Percentiles rank a stretch among this genome's conserved stretches.
These are phyloP conservation scores for Madurella mycetomatis DNA, from an alignment of 2,329 filamentous ascomycete genomes.

Conservation along the genomic window DNA sequence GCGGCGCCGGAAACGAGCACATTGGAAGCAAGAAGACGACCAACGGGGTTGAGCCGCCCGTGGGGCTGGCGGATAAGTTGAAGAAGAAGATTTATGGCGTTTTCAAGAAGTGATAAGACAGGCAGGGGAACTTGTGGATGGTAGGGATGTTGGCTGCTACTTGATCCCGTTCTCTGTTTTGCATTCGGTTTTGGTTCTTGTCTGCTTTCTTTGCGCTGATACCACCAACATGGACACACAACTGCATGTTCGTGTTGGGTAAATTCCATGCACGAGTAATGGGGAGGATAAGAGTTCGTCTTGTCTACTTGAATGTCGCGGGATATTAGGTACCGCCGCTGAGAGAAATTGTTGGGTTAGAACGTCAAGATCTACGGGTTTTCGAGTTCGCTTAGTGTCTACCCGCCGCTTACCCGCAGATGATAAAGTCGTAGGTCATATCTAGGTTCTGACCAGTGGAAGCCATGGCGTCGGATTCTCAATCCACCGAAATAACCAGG, in stretches of 20 bases:
- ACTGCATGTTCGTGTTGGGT: not conserved
- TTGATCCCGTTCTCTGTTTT: not conserved
- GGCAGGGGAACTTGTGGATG: too few species aligned
- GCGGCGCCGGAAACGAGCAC: constrained; percentile 56
- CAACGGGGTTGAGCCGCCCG: constrained; percentile 12
- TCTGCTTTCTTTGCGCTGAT: constrained; percentile 11
- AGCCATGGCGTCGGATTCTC: too few species aligned
- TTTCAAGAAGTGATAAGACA: constrained; percentile 19
- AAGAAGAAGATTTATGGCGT: constrained; percentile 50
- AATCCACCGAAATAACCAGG: too few species aligned
- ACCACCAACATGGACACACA: constrained; percentile 9
- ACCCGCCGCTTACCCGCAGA: too few species aligned
- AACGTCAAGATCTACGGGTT: too few species aligned
- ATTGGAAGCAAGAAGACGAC: constrained; percentile 26
- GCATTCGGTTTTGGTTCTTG: not conserved
- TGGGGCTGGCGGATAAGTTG: constrained; percentile 52
- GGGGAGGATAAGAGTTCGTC: not conserved
- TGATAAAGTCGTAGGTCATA: too few species aligned
- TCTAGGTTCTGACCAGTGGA: too few species aligned
- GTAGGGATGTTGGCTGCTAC: too few species aligned
- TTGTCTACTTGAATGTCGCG: too few species aligned
- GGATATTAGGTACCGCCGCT: constrained; percentile 36
- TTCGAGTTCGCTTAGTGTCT: too few species aligned
- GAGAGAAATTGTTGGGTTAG: too few species aligned
- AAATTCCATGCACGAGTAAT: not conserved